These are phyloP conservation scores for Exophiala mesophila DNA, from an alignment of 2,329 filamentous ascomycete genomes.

Conservation along the genomic window DNA sequence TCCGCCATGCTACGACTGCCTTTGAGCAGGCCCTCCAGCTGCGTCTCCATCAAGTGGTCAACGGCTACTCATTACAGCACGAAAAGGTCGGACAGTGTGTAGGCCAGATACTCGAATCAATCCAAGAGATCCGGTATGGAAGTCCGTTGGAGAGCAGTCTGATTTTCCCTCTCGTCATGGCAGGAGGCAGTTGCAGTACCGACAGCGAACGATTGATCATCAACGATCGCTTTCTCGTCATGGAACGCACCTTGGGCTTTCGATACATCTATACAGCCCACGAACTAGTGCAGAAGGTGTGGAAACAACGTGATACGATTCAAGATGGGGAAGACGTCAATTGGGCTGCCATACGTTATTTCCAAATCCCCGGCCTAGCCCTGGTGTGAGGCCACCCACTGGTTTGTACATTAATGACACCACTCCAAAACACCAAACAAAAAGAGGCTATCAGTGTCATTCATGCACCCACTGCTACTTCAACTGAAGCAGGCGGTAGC, in stretches of 20 bases:
- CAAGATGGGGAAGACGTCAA: slow-evolving; percentile 24
- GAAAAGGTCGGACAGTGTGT: slow-evolving; percentile 33
- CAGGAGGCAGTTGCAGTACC: slow-evolving; percentile 35
- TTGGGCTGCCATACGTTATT: slow-evolving; percentile 31
- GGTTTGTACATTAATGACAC: too few species aligned
- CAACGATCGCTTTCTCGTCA: slow-evolving; percentile 40
- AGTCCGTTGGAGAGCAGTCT: slow-evolving; percentile 40
- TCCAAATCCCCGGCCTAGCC: slow-evolving; percentile 28
- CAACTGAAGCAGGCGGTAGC: not conserved
- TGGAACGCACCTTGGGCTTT: slow-evolving; percentile 43
- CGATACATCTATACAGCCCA: slow-evolving; percentile 40
- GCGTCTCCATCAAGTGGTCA: slow-evolving; percentile 41
- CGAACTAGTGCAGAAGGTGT: slow-evolving; percentile 39
- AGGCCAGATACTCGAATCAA: slow-evolving; percentile 33
- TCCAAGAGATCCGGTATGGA: slow-evolving; percentile 40
- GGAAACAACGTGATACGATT: slow-evolving; percentile 26
- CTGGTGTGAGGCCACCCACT: slow-evolving; percentile 22
- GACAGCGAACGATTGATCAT: slow-evolving; percentile 37
- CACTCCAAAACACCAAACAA: too few species aligned
- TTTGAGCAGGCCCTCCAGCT: slow-evolving; percentile 42
- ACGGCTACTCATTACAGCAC: slow-evolving; percentile 38
- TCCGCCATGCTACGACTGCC: slow-evolving; percentile 35
- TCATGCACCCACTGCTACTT: not conserved
- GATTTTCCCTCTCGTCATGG: slow-evolving; percentile 41
- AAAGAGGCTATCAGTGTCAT: too few species aligned